phyloP scores from a whole-genome alignment of 2,329 filamentous ascomycete genomes.

The Graphiopsis chlorocephala region DNA sequence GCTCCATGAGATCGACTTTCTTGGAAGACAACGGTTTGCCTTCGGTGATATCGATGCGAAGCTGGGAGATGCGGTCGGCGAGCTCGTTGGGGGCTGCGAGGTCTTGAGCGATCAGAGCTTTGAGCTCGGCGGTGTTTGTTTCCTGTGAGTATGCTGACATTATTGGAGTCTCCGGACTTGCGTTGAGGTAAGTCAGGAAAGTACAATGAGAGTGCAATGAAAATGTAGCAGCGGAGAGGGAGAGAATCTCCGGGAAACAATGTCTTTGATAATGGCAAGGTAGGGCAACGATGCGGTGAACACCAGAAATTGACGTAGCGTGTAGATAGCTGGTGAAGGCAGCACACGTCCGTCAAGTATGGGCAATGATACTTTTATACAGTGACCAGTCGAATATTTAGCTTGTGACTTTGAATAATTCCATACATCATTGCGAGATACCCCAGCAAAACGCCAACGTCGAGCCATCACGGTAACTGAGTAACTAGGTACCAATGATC shows the following conservation, averaged over 20 bases:
- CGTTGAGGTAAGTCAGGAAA: background rate
- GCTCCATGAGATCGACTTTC: constrained; percentile 18
- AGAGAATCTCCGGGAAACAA: background rate
- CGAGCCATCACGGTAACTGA: background rate
- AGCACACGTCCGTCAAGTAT: background rate
- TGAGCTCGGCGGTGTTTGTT: constrained; percentile 20
- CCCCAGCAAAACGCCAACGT: background rate
- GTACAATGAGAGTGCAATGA: background rate
- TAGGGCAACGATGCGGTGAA: background rate
- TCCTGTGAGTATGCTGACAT: constrained; percentile 16
- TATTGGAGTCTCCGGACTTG: background rate
- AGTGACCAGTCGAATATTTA: background rate
- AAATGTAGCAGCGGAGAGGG: background rate
- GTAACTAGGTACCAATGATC: background rate
- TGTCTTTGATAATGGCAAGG: background rate
- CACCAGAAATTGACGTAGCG: background rate
- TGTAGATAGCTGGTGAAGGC: background rate
- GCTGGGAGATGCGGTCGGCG: constrained; percentile 22
- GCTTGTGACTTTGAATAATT: background rate
- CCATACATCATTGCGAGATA: background rate
- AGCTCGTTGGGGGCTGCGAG: constrained; percentile 23
- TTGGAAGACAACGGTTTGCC: constrained; percentile 16
- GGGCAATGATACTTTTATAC: background rate
- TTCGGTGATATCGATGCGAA: constrained; percentile 19
- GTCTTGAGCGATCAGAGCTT: constrained; percentile 23